Evolutionary conservation across 768 basidiomycete species (phyloP).

Genomic region (Melanogaster broomeanus): DNA sequence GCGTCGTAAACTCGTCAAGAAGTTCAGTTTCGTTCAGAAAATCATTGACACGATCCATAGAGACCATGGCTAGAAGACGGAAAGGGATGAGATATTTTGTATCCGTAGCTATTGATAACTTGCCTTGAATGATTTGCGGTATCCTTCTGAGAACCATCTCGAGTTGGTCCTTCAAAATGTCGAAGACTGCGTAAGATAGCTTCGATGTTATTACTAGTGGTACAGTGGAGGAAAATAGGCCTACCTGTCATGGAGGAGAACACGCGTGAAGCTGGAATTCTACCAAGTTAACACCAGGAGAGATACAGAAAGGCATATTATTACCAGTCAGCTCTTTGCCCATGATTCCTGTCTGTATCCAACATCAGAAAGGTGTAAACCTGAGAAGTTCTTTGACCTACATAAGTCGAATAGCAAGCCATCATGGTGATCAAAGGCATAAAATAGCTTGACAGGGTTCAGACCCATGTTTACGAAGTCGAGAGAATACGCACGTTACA

Average conservation of each 20-base stretch:
- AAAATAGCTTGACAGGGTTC: slow-evolving; percentile 41
- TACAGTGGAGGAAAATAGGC: neutral
- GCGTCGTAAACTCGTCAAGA: slow-evolving; percentile 6
- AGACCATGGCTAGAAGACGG: slow-evolving; percentile 55
- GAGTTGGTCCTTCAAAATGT: slow-evolving; percentile 56
- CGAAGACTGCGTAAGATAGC: slow-evolving; percentile 54
- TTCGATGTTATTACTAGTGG: neutral
- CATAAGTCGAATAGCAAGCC: slow-evolving; percentile 60
- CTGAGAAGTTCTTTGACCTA: no score
- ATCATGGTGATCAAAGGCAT: slow-evolving; percentile 70
- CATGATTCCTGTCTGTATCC: slow-evolving; percentile 18
- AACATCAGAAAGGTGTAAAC: no score
- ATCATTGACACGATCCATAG: slow-evolving; percentile 56
- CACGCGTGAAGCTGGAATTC: slow-evolving; percentile 39
- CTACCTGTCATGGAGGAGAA: slow-evolving; percentile 40
- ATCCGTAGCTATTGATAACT: neutral
- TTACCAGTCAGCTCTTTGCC: slow-evolving; percentile 10
- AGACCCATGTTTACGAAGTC: neutral
- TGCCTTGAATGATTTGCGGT: slow-evolving; percentile 27
- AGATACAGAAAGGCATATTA: no score
- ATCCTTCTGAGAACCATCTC: slow-evolving; percentile 33
- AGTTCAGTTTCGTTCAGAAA: slow-evolving; percentile 36
- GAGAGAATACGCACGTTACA: slow-evolving; percentile 5
- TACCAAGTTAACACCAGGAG: no score
- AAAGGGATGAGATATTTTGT: neutral